A percentile compares a stretch with the other conserved stretches of the same genome.
Evolutionary conservation across 2,329 filamentous ascomycete genomes (phyloP).

Genomic region (Stagonosporopsis tanaceti): DNA sequence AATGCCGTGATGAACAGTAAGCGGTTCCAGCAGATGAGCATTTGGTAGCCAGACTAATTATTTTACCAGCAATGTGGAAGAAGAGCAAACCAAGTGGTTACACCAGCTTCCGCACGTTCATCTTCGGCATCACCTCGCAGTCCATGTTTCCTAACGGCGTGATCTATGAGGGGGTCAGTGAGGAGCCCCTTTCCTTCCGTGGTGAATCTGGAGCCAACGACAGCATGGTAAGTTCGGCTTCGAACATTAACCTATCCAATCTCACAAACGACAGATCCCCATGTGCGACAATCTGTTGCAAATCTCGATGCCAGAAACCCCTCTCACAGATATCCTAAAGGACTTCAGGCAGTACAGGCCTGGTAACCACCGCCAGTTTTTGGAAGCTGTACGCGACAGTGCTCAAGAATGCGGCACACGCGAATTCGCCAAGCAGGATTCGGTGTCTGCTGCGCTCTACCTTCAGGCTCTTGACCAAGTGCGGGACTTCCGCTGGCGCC

Average conservation of each 20-base stretch:
- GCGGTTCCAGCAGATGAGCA: conserved; percentile 25
- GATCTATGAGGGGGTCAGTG: conserved; percentile 83
- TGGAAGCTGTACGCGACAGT: conserved; percentile 71
- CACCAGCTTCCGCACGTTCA: conserved; percentile 88
- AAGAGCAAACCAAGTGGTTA: conserved; percentile 86
- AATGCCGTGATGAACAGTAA: conserved; percentile 80
- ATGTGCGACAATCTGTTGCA: conserved; percentile 87
- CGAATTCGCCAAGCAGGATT: conserved; percentile 69
- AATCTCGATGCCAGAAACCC: conserved; percentile 86
- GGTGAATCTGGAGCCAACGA: conserved; percentile 95
- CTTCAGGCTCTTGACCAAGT: conserved; percentile 72
- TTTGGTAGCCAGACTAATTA: conserved; percentile 11
- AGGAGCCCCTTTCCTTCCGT: conserved; percentile 80
- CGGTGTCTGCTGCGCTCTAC: conserved; percentile 60
- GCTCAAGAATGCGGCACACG: conserved; percentile 63
- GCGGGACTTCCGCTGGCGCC: conserved; percentile 81
- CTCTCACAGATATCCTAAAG: conserved; percentile 83
- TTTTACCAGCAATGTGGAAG: conserved; percentile 77
- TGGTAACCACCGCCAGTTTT: conserved; percentile 85
- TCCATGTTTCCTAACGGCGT: conserved; percentile 95
- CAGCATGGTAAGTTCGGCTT: conserved; percentile 69
- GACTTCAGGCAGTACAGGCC: conserved; percentile 92
- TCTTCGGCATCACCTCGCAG: conserved; percentile 93
- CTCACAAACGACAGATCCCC: conserved; percentile 65
- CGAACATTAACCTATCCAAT: background rate